These are phyloP conservation scores for Calonectria pauciramosa DNA, from an alignment of 2,329 filamentous ascomycete genomes.

Conservation along the genomic window DNA sequence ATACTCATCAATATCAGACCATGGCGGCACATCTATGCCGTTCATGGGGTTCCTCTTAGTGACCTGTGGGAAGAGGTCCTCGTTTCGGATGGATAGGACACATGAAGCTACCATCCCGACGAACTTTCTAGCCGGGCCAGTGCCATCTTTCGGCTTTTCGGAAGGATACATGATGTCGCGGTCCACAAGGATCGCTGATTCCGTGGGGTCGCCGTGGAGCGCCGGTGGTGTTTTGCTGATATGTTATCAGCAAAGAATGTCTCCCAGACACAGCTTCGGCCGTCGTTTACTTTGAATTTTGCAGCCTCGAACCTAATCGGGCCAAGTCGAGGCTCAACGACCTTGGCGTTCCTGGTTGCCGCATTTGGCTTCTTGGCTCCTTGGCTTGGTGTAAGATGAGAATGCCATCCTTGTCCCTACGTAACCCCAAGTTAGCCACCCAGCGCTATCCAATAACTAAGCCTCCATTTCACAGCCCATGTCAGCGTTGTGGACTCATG, in stretches of 20 bases:
- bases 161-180: not conserved
- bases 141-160: not conserved
- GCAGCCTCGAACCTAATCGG: not conserved
- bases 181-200: not conserved
- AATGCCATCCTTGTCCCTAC: not conserved
- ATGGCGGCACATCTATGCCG: not conserved
- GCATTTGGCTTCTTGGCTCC: not conserved
- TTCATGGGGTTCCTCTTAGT: not conserved
- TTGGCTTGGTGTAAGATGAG: not conserved
- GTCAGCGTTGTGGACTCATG: not conserved
- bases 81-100: not conserved
- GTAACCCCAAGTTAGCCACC: not conserved
- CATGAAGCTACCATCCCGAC: too few relatives aligned
- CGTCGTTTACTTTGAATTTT: not conserved
- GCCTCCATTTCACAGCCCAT: not conserved
- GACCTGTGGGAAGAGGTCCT: not conserved
- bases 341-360: not conserved
- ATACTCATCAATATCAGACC: not conserved
- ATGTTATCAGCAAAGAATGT: not conserved
- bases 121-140: not conserved
- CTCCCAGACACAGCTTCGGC: not conserved
- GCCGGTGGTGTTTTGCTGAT: not conserved
- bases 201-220: not conserved
- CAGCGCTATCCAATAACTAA: not conserved
- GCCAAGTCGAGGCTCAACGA: not conserved